phyloP scores from a whole-genome alignment of 2,329 filamentous ascomycete species.

The Blumeria graminis region DNA sequence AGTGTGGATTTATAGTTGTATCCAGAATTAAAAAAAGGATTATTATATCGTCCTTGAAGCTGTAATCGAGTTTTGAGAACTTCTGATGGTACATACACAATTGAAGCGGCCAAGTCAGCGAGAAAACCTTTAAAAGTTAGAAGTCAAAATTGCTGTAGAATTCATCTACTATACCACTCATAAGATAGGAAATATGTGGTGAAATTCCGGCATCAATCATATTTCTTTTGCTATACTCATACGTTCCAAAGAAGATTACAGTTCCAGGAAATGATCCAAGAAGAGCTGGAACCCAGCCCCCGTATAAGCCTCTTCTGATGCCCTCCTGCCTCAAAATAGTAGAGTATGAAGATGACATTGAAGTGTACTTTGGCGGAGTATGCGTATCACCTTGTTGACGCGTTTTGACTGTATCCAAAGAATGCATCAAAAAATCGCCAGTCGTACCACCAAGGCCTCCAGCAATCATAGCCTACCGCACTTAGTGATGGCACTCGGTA shows the following conservation, averaged over 20 bases:
- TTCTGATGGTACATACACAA: slow-evolving; percentile 91
- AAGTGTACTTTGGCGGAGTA: slow-evolving; percentile 77
- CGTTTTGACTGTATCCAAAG: slow-evolving; percentile 93
- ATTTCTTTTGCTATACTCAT: slow-evolving; percentile 80
- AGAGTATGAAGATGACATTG: slow-evolving; percentile 70
- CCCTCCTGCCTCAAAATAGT: slow-evolving; percentile 90
- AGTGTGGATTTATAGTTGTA: slow-evolving; percentile 83
- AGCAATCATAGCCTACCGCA: slow-evolving; percentile 64
- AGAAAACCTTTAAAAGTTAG: slow-evolving; percentile 40
- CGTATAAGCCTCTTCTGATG: slow-evolving; percentile 62
- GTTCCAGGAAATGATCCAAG: slow-evolving; percentile 85
- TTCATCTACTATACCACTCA: slow-evolving; percentile 34
- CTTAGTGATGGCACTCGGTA: slow-evolving; percentile 4
- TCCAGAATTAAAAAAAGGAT: slow-evolving; percentile 75
- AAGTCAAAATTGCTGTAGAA: slow-evolving; percentile 2
- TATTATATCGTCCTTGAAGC: slow-evolving; percentile 84
- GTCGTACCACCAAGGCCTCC: slow-evolving; percentile 81
- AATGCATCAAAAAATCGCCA: slow-evolving; percentile 97
- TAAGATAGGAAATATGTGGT: slow-evolving; percentile 64
- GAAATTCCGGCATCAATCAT: slow-evolving; percentile 69
- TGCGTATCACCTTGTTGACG: slow-evolving; percentile 90
- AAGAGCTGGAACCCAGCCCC: slow-evolving; percentile 79
- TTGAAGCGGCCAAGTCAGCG: slow-evolving; percentile 73
- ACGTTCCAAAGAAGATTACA: slow-evolving; percentile 83
- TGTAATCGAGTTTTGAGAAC: slow-evolving; percentile 94